Conservation (phyloP, 2,329 filamentous ascomycete species). For the Sarocladium kiliense region DNA sequence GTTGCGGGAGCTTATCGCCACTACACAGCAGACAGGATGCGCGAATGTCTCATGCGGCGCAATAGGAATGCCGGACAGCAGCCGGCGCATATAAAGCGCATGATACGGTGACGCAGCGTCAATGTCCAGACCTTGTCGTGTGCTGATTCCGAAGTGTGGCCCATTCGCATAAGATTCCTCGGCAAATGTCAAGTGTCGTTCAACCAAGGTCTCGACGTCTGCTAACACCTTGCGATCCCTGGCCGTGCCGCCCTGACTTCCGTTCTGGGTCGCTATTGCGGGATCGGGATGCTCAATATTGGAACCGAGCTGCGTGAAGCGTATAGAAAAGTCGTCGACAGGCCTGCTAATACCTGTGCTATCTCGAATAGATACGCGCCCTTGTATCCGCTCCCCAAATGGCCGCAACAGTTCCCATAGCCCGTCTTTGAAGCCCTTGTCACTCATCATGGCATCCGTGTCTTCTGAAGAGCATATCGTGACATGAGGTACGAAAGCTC, state of each 20-base stretch:
- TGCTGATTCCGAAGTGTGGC: conserved; percentile 31
- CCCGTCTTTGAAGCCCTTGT: conserved; percentile 80
- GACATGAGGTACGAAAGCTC: conserved; percentile 84
- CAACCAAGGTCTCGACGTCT: conserved; percentile 75
- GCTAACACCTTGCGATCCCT: conserved; percentile 35
- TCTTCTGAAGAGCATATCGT: conserved; percentile 83
- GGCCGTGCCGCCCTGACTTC: conserved; percentile 30
- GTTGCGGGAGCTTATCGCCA: conserved; percentile 90
- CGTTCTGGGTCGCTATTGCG: conserved; percentile 26
- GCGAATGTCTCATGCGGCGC: conserved; percentile 88
- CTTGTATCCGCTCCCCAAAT: conserved; percentile 82
- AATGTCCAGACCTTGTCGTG: conserved; percentile 36
- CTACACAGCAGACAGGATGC: conserved; percentile 90
- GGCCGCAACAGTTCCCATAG: conserved; percentile 82
- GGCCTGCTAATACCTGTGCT: conserved; percentile 77
- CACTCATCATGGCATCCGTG: conserved; percentile 70
- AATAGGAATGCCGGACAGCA: conserved; percentile 74
- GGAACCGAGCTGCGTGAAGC: conserved; percentile 70
- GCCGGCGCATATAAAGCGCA: conserved; percentile 73
- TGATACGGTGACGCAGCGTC: conserved; percentile 69
- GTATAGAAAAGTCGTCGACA: conserved; percentile 86
- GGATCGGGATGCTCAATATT: conserved; percentile 46
- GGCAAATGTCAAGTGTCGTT: conserved; percentile 71
- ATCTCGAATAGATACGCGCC: conserved; percentile 86
- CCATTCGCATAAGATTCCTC: conserved; percentile 50